Percentiles rank a stretch among this genome's conserved stretches.
Conservation (phyloP, 371 early-diverging fungal species). For the Circinella minor region DNA sequence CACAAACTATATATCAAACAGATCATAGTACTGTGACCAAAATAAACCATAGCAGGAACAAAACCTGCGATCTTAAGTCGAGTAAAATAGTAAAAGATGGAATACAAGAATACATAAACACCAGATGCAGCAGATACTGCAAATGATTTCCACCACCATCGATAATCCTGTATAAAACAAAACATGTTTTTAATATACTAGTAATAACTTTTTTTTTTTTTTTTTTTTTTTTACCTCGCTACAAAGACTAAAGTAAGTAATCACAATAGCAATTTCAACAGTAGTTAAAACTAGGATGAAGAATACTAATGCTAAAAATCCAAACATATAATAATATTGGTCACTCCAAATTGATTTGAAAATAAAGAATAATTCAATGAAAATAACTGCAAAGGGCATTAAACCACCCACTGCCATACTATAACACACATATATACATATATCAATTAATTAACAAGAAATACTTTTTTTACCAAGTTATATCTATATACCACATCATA, state of each 20-base stretch:
- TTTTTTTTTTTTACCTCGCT: constrained; percentile 60
- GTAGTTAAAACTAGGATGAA: constrained; percentile 81
- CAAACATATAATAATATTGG: constrained; percentile 78
- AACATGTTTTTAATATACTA: too few relatives aligned
- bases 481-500: too few relatives aligned
- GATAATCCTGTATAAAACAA: constrained; percentile 55
- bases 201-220: not conserved
- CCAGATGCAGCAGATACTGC: constrained; percentile 73
- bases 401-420: constrained; percentile 81
- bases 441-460: too few relatives aligned
- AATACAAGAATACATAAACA: constrained; percentile 71
- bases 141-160: constrained; percentile 87
- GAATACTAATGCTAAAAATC: constrained; percentile 75
- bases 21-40: constrained; percentile 57
- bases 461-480: too few relatives aligned
- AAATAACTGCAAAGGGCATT: constrained; percentile 90
- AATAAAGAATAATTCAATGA: constrained; percentile 63
- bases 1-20: constrained; percentile 58
- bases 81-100: constrained; percentile 56
- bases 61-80: constrained; percentile 53
- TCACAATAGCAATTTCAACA: constrained; percentile 83
- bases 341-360: constrained; percentile 42
- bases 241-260: constrained; percentile 91
- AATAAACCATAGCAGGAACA: constrained; percentile 60
- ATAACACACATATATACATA: not conserved